A percentile compares a stretch with the other conserved stretches of the same genome.
Conservation (phyloP, 108 stramenopile genomes). For the Skeletonema grethae region DNA sequence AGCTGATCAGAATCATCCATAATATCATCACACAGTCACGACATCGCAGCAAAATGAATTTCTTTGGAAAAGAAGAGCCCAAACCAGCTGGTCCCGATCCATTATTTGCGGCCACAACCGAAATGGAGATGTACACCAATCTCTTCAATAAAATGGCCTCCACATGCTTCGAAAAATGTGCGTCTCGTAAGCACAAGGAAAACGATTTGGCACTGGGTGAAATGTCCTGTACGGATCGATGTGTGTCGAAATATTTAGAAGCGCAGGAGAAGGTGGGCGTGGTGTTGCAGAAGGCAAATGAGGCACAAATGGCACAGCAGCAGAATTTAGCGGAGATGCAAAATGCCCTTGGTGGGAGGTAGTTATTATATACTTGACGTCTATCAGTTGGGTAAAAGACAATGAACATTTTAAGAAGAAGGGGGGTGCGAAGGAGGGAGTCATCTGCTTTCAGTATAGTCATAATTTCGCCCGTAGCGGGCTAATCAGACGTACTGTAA, state of each 20-base stretch:
- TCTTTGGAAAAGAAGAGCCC: slow-evolving; percentile 62
- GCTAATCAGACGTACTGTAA: too few relatives aligned
- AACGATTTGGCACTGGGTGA: slow-evolving; percentile 92
- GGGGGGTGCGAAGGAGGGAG: neutral
- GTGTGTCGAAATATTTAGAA: slow-evolving; percentile 94
- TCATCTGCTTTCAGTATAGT: neutral
- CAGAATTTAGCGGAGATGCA: slow-evolving; percentile 73
- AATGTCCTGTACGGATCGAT: slow-evolving; percentile 95
- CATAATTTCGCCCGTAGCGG: too few relatives aligned
- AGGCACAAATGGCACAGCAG: slow-evolving; percentile 75
- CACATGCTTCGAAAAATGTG: slow-evolving; percentile 94
- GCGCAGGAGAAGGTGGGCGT: slow-evolving; percentile 88
- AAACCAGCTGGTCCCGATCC: slow-evolving; percentile 81
- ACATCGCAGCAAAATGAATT: slow-evolving; percentile 48
- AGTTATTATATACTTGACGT: neutral
- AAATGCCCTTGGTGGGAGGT: slow-evolving; percentile 63
- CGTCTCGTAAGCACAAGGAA: slow-evolving; percentile 84
- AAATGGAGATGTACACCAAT: slow-evolving; percentile 98
- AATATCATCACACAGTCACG: too few relatives aligned
- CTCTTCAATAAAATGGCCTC: slow-evolving; percentile 93
- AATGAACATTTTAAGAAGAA: neutral
- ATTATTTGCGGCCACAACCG: slow-evolving; percentile 88
- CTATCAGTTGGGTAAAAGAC: neutral
- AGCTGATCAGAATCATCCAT: too few relatives aligned
- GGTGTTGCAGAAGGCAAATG: slow-evolving; percentile 86